phyloP scores from a whole-genome alignment of 2,329 filamentous ascomycete species.

The Epichloe typhina region DNA sequence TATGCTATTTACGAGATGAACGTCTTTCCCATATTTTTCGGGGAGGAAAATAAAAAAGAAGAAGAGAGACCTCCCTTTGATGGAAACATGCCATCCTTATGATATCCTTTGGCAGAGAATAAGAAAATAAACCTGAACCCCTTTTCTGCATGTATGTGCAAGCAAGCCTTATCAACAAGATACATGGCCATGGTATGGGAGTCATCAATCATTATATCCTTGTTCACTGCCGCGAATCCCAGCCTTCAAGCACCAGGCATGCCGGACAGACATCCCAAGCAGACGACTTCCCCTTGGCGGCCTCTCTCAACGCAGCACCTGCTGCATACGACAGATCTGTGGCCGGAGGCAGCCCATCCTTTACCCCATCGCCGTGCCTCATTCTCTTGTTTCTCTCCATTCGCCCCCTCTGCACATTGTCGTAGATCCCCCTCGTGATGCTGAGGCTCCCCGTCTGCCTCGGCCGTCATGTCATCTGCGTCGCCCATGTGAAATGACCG shows the following conservation, averaged over 20 bases:
- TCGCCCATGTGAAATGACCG: slow-evolving; percentile 39
- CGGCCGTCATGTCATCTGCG: slow-evolving; percentile 20
- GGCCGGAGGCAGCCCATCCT: slow-evolving; percentile 29
- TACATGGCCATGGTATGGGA: background rate
- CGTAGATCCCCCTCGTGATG: slow-evolving; percentile 3
- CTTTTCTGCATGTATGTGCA: no score
- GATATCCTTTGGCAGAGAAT: no score
- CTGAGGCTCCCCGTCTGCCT: background rate
- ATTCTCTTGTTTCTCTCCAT: slow-evolving; percentile 1
- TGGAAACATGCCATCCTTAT: no score
- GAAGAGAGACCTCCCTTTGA: no score
- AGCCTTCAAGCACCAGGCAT: slow-evolving; percentile 24
- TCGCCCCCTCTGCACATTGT: background rate
- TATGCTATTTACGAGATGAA: no score
- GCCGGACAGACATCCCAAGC: slow-evolving; percentile 45
- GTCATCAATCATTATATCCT: background rate
- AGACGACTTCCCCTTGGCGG: slow-evolving; percentile 50
- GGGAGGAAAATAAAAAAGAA: no score
- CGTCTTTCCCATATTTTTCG: no score
- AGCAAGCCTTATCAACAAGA: background rate
- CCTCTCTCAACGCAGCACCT: slow-evolving; percentile 56
- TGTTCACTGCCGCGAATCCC: background rate
- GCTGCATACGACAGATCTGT: slow-evolving; percentile 47
- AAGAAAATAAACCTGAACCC: no score
- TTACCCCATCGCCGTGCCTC: slow-evolving; percentile 1